Evolutionary conservation across 2,329 filamentous ascomycete genomes (phyloP), one percentile per base, ranked within the genome.

Genomic region (Trichoderma brevicompactum): DNA sequence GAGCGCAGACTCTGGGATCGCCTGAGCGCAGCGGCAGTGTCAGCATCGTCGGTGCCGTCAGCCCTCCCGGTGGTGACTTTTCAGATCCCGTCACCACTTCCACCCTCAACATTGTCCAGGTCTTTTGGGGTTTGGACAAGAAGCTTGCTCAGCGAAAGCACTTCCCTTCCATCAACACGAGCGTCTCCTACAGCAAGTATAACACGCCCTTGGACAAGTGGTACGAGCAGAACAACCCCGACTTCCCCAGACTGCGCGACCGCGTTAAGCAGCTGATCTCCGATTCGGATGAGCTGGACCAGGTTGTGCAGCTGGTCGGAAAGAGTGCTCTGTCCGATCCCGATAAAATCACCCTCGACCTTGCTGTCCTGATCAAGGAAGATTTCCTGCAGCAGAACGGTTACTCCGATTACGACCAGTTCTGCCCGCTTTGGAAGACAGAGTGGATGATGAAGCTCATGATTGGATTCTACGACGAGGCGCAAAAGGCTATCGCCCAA

Each of bases 361-460:
- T 99, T 68, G 92, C 95, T 17, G 89, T 87, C 17, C 82, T 99
- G 72, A 83, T 99, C 80, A 99, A 99, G 87, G 95, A 99, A 76
- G 95, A 99, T 78, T 99, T 99, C 83, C 78, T 99, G 76, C 95
- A 99, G 81, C 95, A 99, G 79, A 99, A 99, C 82, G 95, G 95
- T 69, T 99, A 99, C 87, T 95, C 91, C 71, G 92, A 98, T 80
- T 98, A 99, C 78, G 95, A 99, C 77, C 94, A 98, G 82, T 99
- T 96, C 88, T 99, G 95, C 77, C 95, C 95, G 56, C 87, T 99
- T 75, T 99, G 95, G 95, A 99, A 99, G 89, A 99, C 95, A 0
- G 91, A 96, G 79, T 99, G 95, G 90, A 98, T 99, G 95, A 99
- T 99, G 95, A 97, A 96, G 87, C 90, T 92, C 69, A 98, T 99